Conservation (phyloP, 495 filamentous ascomycete genomes). For the Tuber indicum region DNA sequence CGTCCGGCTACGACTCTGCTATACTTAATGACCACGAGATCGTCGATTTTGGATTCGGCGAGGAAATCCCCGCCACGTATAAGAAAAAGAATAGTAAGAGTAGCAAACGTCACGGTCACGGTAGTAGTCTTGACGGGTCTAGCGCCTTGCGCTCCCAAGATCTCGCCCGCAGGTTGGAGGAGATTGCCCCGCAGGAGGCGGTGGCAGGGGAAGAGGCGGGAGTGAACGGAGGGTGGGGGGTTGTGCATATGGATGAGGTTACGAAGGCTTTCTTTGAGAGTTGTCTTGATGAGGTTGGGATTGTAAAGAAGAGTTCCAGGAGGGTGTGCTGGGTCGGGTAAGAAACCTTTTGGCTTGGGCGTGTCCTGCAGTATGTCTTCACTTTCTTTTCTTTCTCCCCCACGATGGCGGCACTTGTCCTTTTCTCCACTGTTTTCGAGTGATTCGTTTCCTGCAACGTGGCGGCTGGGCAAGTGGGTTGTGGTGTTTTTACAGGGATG, state of each 20-base stretch:
- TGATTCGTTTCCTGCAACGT: background rate
- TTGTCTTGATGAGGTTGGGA: constrained; percentile 30
- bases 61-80: background rate
- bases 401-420: background rate
- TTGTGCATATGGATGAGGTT: constrained; percentile 16
- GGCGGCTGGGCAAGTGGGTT: background rate
- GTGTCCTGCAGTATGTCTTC: background rate
- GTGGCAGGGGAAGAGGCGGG: background rate
- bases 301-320: background rate
- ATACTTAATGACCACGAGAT: constrained; percentile 15
- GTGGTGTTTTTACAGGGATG: background rate
- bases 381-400: background rate
- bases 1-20: constrained; percentile 25
- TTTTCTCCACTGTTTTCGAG: background rate
- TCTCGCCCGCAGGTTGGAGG: background rate
- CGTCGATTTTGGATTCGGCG: background rate
- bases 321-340: background rate
- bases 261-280: constrained; percentile 25
- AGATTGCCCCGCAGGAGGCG: background rate
- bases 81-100: constrained; percentile 6
- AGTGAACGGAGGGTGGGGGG: constrained; percentile 11
- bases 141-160: constrained; percentile 14
- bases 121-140: background rate
- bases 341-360: background rate
- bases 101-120: constrained; percentile 12